Evolutionary conservation across 1,284 basidiomycete species (phyloP).

Genomic region (Malassezia restricta): DNA sequence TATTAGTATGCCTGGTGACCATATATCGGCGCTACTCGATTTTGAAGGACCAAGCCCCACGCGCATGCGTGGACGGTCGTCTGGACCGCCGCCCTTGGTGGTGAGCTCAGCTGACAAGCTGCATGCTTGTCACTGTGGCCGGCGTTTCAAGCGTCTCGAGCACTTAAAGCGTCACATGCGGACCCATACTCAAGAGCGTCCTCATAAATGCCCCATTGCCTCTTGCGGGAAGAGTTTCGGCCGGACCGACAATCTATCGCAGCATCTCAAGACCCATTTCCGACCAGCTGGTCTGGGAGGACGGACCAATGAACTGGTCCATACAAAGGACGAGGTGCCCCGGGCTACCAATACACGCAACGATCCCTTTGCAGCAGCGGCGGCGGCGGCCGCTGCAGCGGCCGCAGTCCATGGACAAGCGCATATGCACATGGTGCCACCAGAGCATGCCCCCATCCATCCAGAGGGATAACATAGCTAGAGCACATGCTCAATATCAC

Average conservation of each 20-base stretch:
- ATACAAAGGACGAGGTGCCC: neutral
- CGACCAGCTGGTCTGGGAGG: constrained; percentile 27
- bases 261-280: constrained; percentile 45
- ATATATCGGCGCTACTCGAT: constrained; percentile 18
- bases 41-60: constrained; percentile 17
- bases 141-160: constrained; percentile 44
- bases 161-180: constrained; percentile 46
- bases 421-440: no score
- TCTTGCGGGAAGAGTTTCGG: constrained; percentile 43
- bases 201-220: constrained; percentile 39
- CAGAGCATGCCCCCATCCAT: no score
- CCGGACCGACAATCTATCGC: constrained; percentile 41
- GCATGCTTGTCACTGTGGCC: constrained; percentile 43
- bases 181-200: constrained; percentile 43
- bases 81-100: constrained; percentile 37
- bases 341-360: constrained; percentile 22
- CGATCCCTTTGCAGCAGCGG: constrained; percentile 30
- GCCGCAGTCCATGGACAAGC: neutral
- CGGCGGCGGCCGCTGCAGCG: constrained; percentile 24
- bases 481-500: no score
- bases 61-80: constrained; percentile 14
- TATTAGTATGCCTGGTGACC: constrained; percentile 13
- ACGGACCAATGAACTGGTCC: constrained; percentile 6
- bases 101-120: constrained; percentile 43
- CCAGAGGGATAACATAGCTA: no score